Base-by-base conservation (phyloP, 768 basidiomycete genomes). In the Roridomyces roridus region DNA sequence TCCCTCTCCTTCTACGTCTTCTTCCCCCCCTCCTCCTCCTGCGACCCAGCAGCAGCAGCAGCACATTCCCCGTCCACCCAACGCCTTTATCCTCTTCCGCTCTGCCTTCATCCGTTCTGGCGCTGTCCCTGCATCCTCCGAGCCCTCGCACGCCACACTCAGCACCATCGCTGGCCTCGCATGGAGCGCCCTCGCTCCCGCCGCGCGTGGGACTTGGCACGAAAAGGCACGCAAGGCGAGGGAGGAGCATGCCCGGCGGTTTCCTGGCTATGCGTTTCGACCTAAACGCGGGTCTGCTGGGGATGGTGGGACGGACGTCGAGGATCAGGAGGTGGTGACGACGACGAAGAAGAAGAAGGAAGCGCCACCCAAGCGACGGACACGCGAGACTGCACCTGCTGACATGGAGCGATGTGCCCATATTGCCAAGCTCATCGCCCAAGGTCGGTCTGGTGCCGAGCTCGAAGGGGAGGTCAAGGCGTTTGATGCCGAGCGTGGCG, bases 31-130 rank as follows among this genome's bases (percentile, higher is more conserved):
- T 5, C 25, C 36, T 26, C 11, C 20, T 6, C 29, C 29, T 12
- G 29, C 29, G 29, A 18, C 45, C 0, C n/a, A 51, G 17, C 61
- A 25, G n/a, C 2, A 44, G 67, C 21, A 31, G 14, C 29, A 31
- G 46, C 79, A 84, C 65, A 81, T 85, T 52, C 83, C 83, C 18
- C 81, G 83, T 44, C 83, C 83, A 3, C 80, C 83, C 11, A 85
- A 85, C 62, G 84, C 83, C 31, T 85, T 85, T 71, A 85, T 85
- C 62, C 74, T 85, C 60, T 85, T 85, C 72, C 80, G 83, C 63
- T 80, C 80, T 0, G 76, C 80, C 17, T 83, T 84, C 70, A 80
- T 84, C 65, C 82, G 80, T 70, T 76, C 68, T 48, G 74, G 82
- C 63, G 79, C 82, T 60, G 79, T 84, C 64, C 76, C 81, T 24